Percentiles rank a stretch among this genome's conserved stretches.
phyloP scores from a whole-genome alignment of 2,329 filamentous ascomycete genomes.

The Malbranchea cinnamomea region DNA sequence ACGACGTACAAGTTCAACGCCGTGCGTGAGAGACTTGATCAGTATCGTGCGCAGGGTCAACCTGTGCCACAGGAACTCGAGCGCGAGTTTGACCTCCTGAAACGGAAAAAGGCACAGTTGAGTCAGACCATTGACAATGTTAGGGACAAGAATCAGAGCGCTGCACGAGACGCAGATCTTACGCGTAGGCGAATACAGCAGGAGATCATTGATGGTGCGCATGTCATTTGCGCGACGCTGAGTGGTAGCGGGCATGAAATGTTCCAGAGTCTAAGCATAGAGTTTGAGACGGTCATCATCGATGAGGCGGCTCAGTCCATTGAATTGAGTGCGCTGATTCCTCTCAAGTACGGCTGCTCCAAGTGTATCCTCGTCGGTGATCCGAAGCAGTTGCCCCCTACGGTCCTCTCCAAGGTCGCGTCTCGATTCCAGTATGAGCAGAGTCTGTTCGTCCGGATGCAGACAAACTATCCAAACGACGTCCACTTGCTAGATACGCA shows the following conservation, averaged over 20 bases:
- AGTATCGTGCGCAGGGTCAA: conserved; percentile 40
- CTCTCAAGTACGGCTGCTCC: conserved; percentile 89
- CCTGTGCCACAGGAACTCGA: conserved; percentile 40
- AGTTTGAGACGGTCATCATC: conserved; percentile 97
- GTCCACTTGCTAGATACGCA: conserved; percentile 94
- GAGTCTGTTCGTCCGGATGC: conserved; percentile 96
- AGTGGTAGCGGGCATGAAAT: conserved; percentile 95
- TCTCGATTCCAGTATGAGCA: conserved; percentile 91
- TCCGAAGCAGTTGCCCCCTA: conserved; percentile 91
- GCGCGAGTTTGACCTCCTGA: conserved; percentile 62
- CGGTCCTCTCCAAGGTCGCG: conserved; percentile 85
- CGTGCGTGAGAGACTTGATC: conserved; percentile 56
- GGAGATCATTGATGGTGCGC: conserved; percentile 74
- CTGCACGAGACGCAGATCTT: conserved; percentile 71
- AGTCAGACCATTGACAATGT: conserved; percentile 74
- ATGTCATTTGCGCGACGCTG: conserved; percentile 88
- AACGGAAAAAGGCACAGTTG: conserved; percentile 59
- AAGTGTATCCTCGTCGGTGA: conserved; percentile 97
- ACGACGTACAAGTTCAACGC: conserved; percentile 52
- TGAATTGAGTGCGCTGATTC: conserved; percentile 89
- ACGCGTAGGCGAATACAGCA: conserved; percentile 74
- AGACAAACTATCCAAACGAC: conserved; percentile 72
- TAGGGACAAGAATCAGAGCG: conserved; percentile 71
- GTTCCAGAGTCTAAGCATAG: conserved; percentile 84
- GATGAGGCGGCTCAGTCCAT: conserved; percentile 98